A percentile compares a stretch with the other conserved stretches of the same genome.
Conservation (phyloP, 1,139 yeast species). For the Pichiaceae sp. region DNA sequence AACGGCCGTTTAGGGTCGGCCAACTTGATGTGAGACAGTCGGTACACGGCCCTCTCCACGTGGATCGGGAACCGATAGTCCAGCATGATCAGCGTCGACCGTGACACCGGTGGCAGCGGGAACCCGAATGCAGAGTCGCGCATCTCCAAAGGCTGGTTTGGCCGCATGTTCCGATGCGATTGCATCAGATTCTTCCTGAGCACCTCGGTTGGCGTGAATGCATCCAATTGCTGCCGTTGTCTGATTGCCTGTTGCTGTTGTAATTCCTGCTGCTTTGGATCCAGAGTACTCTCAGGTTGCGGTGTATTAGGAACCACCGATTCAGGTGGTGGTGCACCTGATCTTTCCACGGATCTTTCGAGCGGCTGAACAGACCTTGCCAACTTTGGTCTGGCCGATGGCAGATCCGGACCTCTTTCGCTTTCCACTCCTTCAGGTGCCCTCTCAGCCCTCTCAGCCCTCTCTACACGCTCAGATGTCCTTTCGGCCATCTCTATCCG, state of each 20-base stretch:
- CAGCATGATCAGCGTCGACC: slow-evolving; percentile 67
- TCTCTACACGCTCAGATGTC: not conserved
- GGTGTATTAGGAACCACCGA: not conserved
- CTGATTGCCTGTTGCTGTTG: slow-evolving; percentile 3
- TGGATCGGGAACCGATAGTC: slow-evolving; percentile 87
- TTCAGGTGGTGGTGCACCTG: not conserved
- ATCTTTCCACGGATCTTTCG: not conserved
- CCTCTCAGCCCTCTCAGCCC: not conserved
- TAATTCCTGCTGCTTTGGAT: slow-evolving; percentile 1
- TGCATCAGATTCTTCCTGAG: slow-evolving; percentile 19
- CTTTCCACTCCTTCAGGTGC: not conserved
- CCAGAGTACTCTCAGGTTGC: not conserved
- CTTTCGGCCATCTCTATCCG: not conserved
- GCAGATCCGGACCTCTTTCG: not conserved
- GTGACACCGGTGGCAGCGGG: slow-evolving; percentile 74
- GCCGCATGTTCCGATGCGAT: slow-evolving; percentile 26
- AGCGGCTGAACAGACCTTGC: not conserved
- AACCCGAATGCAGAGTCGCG: slow-evolving; percentile 82
- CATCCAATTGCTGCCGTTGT: not conserved
- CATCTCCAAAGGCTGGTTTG: slow-evolving; percentile 68
- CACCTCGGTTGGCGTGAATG: slow-evolving; percentile 7
- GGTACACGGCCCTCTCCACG: slow-evolving; percentile 89
- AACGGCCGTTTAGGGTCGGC: slow-evolving; percentile 91
- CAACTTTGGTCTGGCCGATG: not conserved
- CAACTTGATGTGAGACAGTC: slow-evolving; percentile 83